phyloP scores from a whole-genome alignment of 1,139 yeast genomes.

The Insectozyma bohioensis region DNA sequence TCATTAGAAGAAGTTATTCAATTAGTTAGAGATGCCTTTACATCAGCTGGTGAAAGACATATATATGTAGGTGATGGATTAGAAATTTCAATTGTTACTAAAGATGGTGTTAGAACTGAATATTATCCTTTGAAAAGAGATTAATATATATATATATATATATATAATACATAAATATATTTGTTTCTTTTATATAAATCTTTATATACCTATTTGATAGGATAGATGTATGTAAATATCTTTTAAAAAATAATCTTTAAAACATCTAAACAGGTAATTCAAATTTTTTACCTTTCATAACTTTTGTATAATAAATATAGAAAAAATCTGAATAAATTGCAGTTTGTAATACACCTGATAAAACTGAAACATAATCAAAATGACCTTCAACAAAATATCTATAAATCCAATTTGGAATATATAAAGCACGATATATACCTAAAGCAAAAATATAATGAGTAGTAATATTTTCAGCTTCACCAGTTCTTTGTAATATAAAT shows the following conservation, averaged over 20 bases:
- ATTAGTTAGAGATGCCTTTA: slow-evolving; percentile 88
- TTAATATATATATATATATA: slow-evolving; percentile 27
- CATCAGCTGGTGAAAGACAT: slow-evolving; percentile 97
- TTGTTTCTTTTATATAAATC: not conserved
- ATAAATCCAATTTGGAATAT: slow-evolving; percentile 94
- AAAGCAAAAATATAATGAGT: slow-evolving; percentile 91
- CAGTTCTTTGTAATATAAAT: slow-evolving; percentile 84
- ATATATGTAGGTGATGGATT: slow-evolving; percentile 97
- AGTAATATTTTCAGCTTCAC: slow-evolving; percentile 85
- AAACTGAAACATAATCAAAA: slow-evolving; percentile 68
- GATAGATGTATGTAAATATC: too few relatives aligned
- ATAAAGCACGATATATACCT: slow-evolving; percentile 84
- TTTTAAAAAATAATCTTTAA: too few relatives aligned
- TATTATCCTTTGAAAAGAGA: slow-evolving; percentile 87
- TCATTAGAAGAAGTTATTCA: slow-evolving; percentile 80
- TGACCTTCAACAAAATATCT: slow-evolving; percentile 69
- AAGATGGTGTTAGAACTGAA: slow-evolving; percentile 86
- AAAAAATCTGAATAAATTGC: slow-evolving; percentile 90
- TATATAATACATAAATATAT: slow-evolving; percentile 1
- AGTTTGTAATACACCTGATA: slow-evolving; percentile 86
- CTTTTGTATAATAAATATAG: slow-evolving; percentile 79
- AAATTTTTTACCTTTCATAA: slow-evolving; percentile 78
- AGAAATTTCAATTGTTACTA: slow-evolving; percentile 86
- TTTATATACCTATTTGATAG: too few relatives aligned
- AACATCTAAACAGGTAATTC: slow-evolving; percentile 70